Conservation (phyloP, 129 eudicot genomes). For the Kitagawia praeruptora region DNA sequence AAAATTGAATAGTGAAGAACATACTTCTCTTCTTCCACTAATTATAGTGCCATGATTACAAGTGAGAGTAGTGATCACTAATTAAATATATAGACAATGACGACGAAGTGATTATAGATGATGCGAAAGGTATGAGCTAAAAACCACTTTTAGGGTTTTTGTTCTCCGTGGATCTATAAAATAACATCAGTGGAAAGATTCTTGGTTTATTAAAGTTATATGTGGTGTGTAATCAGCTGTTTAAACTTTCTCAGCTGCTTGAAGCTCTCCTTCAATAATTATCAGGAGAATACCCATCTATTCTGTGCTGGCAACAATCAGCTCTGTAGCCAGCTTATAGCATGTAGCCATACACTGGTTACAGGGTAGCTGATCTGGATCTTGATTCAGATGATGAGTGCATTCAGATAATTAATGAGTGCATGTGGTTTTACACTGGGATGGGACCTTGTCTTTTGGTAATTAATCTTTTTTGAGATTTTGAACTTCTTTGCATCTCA, state of each 20-base stretch:
- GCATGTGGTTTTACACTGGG: neutral
- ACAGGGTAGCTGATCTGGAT: too few relatives aligned
- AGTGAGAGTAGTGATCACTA: neutral
- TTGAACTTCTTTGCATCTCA: neutral
- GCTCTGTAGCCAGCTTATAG: neutral
- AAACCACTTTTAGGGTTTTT: neutral
- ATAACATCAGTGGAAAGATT: neutral
- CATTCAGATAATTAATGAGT: too few relatives aligned
- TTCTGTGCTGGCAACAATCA: neutral
- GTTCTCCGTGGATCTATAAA: neutral
- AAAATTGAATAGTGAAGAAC: neutral
- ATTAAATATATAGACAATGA: neutral
- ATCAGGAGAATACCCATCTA: neutral
- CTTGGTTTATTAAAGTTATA: neutral
- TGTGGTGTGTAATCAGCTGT: too few relatives aligned
- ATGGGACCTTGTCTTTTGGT: neutral
- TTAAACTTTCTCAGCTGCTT: neutral
- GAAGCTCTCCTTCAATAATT: neutral
- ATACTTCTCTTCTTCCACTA: neutral
- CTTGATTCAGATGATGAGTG: too few relatives aligned
- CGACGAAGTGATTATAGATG: neutral
- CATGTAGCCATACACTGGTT: neutral
- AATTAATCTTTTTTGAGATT: neutral
- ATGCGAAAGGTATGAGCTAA: neutral
- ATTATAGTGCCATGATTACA: neutral